A percentile compares a stretch with the other conserved stretches of the same genome.
Evolutionary conservation across 139 green algal species (phyloP).

Genomic region (Picochlorum sp.): DNA sequence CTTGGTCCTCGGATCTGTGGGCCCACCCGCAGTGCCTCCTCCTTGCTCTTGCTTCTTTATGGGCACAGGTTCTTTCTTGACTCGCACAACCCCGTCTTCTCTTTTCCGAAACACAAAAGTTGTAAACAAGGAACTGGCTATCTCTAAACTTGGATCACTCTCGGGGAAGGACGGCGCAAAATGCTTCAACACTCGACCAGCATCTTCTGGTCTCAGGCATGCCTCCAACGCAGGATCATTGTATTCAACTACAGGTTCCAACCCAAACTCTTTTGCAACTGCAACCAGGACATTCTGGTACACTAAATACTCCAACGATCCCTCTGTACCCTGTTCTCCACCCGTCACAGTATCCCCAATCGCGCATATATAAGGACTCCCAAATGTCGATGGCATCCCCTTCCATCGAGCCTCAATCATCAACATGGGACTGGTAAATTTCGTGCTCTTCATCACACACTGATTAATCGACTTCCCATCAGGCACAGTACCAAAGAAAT

Average conservation of each 20-base stretch:
- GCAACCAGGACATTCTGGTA: conserved; percentile 50
- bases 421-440: conserved; percentile 45
- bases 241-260: conserved; percentile 50
- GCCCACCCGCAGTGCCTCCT: neutral
- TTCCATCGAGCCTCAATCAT: conserved; percentile 54
- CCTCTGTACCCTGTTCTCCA: conserved; percentile 38
- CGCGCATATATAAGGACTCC: conserved; percentile 56
- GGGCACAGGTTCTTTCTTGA: neutral
- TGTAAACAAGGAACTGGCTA: conserved; percentile 24
- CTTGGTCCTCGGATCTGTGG: neutral
- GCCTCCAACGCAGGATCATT: conserved; percentile 21
- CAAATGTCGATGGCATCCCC: conserved; percentile 40
- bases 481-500: conserved; percentile 77
- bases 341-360: conserved; percentile 76
- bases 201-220: conserved; percentile 48
- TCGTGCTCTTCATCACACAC: conserved; percentile 9
- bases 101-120: conserved; percentile 38
- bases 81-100: neutral
- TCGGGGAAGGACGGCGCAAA: conserved; percentile 52
- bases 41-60: neutral
- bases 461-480: conserved; percentile 59
- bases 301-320: conserved; percentile 74
- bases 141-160: conserved; percentile 23
- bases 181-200: conserved; percentile 52
- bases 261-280: conserved; percentile 40